These are phyloP conservation scores for Lecanicillium sp. DNA, from an alignment of 2,329 filamentous ascomycete genomes.

Conservation along the genomic window DNA sequence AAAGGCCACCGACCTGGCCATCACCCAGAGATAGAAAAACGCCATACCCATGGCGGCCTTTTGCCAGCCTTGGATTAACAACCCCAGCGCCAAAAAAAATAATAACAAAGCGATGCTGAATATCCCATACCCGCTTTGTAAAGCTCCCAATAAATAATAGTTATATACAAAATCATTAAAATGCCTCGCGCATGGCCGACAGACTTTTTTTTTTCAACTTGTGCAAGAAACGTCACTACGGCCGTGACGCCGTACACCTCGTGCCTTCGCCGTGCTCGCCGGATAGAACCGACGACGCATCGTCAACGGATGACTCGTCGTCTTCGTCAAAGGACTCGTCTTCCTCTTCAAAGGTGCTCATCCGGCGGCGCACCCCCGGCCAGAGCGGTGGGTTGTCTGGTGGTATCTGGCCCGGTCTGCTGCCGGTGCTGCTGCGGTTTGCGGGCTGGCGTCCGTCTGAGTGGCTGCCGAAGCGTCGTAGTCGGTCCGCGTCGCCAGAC, in stretches of 20 bases:
- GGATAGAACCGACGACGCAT: slow-evolving; percentile 11
- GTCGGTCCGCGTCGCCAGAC: not conserved
- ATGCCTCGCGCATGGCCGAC: too few species aligned
- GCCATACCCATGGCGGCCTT: too few species aligned
- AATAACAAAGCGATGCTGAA: too few species aligned
- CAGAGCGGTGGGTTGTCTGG: slow-evolving; percentile 32
- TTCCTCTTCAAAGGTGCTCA: slow-evolving; percentile 23
- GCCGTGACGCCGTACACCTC: not conserved
- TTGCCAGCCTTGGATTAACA: too few species aligned
- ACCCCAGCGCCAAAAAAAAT: too few species aligned
- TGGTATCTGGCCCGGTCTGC: slow-evolving; percentile 18
- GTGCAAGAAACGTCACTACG: not conserved
- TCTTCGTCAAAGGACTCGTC: slow-evolving; percentile 21
- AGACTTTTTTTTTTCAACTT: too few species aligned
- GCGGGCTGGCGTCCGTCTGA: not conserved
- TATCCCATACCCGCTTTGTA: too few species aligned
- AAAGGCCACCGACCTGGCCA: too few species aligned
- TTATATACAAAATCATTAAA: too few species aligned
- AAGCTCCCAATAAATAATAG: too few species aligned
- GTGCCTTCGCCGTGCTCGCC: slow-evolving; percentile 1
- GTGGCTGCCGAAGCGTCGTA: slow-evolving; percentile 2
- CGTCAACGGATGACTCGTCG: slow-evolving; percentile 20
- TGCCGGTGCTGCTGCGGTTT: slow-evolving; percentile 10
- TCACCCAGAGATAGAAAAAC: too few species aligned
- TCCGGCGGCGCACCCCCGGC: slow-evolving; percentile 29